These are phyloP conservation scores for Sordaria brevicollis DNA, from an alignment of 495 filamentous ascomycete species.

Conservation along the genomic window DNA sequence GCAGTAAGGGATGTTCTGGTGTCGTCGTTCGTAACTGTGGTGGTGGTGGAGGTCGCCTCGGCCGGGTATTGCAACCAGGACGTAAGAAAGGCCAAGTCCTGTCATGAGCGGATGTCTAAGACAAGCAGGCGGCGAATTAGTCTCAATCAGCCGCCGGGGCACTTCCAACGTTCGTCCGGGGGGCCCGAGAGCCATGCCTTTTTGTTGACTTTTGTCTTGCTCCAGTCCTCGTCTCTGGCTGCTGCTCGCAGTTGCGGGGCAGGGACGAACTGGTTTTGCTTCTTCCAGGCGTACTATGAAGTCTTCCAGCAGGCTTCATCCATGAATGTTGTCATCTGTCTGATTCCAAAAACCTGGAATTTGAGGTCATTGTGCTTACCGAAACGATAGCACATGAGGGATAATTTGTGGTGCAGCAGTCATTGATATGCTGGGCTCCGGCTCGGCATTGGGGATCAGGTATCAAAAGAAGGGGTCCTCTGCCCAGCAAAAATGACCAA, in stretches of 20 bases:
- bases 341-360: neutral
- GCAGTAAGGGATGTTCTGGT: neutral
- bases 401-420: neutral
- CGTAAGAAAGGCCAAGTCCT: neutral
- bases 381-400: neutral
- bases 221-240: neutral
- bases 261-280: neutral
- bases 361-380: neutral
- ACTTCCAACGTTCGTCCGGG: neutral
- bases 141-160: neutral
- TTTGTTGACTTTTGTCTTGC: neutral
- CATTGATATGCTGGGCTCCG: neutral
- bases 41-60: neutral
- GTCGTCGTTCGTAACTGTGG: neutral
- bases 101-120: neutral
- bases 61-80: neutral
- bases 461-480: neutral
- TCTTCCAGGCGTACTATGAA: neutral
- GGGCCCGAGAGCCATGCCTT: neutral
- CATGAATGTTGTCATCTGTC: neutral
- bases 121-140: neutral
- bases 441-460: neutral
- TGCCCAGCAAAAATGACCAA: neutral
- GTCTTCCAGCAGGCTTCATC: neutral
- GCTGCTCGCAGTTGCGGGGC: neutral